Conservation (phyloP, 768 basidiomycete species). For the Phaeotremella skinneri region DNA sequence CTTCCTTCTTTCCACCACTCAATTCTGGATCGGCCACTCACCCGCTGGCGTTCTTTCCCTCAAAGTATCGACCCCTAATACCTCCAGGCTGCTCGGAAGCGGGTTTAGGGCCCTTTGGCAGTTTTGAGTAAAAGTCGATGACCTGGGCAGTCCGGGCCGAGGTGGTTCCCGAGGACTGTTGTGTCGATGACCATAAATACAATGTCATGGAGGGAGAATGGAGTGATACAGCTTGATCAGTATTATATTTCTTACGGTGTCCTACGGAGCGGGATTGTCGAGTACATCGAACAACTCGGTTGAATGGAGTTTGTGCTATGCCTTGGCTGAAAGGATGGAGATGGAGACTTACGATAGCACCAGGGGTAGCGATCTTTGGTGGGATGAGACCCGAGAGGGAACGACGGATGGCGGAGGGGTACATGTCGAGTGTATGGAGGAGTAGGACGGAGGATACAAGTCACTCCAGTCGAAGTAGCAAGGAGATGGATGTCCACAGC, state of each 20-base stretch:
- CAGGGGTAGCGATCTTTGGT: constrained; percentile 90
- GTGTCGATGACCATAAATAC: not conserved
- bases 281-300: too few species aligned
- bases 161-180: constrained; percentile 69
- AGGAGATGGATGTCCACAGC: not conserved
- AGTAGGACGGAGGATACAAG: not conserved
- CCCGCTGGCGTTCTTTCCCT: constrained; percentile 71
- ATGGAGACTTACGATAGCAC: constrained; percentile 67
- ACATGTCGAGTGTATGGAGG: constrained; percentile 58
- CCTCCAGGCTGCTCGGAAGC: constrained; percentile 59
- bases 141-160: constrained; percentile 77
- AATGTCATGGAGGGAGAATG: not conserved
- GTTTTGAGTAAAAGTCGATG: constrained; percentile 93
- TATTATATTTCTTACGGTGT: constrained; percentile 3
- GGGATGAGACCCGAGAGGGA: constrained; percentile 82
- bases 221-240: not conserved
- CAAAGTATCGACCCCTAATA: constrained; percentile 75
- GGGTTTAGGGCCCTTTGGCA: constrained; percentile 82
- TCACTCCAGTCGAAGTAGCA: not conserved
- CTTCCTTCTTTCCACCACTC: too few species aligned
- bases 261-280: too few species aligned
- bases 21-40: too few species aligned
- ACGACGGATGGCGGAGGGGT: constrained; percentile 77
- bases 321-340: not conserved
- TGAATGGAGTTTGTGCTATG: too few species aligned